These are phyloP conservation scores for Ustilago cynodontis DNA, from an alignment of 1,284 basidiomycete species.

Conservation along the genomic window DNA sequence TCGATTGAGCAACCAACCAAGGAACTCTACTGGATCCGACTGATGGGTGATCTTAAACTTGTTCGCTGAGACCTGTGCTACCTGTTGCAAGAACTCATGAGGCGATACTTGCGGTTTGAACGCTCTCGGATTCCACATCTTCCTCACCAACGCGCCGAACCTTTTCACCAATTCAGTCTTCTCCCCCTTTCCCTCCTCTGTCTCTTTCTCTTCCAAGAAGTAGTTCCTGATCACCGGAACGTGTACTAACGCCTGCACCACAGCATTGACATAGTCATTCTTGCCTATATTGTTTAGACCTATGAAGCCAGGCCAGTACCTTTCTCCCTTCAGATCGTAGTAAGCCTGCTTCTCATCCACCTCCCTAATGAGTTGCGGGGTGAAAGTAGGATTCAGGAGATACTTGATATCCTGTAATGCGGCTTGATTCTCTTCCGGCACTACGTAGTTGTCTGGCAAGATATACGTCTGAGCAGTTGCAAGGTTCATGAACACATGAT, in stretches of 20 bases:
- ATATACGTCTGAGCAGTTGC: slow-evolving; percentile 95
- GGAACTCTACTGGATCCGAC: slow-evolving; percentile 95
- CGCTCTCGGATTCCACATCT: slow-evolving; percentile 83
- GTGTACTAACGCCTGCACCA: slow-evolving; percentile 93
- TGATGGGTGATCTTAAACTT: slow-evolving; percentile 92
- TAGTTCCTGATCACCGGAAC: slow-evolving; percentile 89
- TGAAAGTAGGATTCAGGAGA: slow-evolving; percentile 87
- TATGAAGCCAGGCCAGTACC: slow-evolving; percentile 92
- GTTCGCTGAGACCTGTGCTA: slow-evolving; percentile 84
- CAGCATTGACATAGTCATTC: slow-evolving; percentile 97
- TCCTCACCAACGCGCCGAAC: slow-evolving; percentile 81
- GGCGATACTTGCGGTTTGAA: slow-evolving; percentile 98
- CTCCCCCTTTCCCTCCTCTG: slow-evolving; percentile 24
- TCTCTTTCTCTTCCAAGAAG: slow-evolving; percentile 55
- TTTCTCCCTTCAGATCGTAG: slow-evolving; percentile 82
- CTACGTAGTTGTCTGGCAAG: slow-evolving; percentile 95
- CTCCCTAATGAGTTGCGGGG: slow-evolving; percentile 72
- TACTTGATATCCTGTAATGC: slow-evolving; percentile 93
- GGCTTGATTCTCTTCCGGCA: slow-evolving; percentile 79
- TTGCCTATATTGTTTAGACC: slow-evolving; percentile 97
- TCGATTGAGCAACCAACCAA: slow-evolving; percentile 94
- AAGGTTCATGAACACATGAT: slow-evolving; percentile 97
- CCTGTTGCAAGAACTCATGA: slow-evolving; percentile 97
- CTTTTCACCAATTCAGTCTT: slow-evolving; percentile 83
- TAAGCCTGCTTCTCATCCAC: slow-evolving; percentile 73